Conservation (phyloP, 805 yeast genomes). For the Nakazawaea molendinolei region DNA sequence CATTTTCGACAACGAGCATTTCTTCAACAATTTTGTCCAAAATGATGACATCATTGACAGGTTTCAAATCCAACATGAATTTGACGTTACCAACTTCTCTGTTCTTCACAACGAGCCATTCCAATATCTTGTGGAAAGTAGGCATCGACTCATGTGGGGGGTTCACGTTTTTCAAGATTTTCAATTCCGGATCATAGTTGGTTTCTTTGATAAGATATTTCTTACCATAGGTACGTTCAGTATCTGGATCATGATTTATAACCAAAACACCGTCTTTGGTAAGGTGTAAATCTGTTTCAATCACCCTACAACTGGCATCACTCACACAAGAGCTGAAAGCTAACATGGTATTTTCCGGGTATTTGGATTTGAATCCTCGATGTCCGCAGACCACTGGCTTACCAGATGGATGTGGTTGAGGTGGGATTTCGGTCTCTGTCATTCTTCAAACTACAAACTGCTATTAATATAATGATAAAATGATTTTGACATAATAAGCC, state of each 20-base stretch:
- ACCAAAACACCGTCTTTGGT: conserved; percentile 26
- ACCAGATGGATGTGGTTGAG: too few species aligned
- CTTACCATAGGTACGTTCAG: conserved; percentile 27
- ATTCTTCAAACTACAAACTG: not conserved
- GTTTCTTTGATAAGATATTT: conserved; percentile 20
- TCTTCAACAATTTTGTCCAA: conserved; percentile 19
- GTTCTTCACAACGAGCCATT: conserved; percentile 35
- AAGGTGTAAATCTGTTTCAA: conserved; percentile 26
- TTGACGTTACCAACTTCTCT: conserved; percentile 32
- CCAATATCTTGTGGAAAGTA: conserved; percentile 21
- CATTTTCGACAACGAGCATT: conserved; percentile 13
- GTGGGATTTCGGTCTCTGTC: too few species aligned
- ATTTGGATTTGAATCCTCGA: conserved; percentile 10
- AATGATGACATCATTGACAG: conserved; percentile 21
- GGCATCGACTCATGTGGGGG: conserved; percentile 29
- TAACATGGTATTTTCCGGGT: conserved; percentile 11
- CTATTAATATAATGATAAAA: too few species aligned
- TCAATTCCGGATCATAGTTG: conserved; percentile 21
- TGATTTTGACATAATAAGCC: too few species aligned
- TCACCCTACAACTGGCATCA: conserved; percentile 5
- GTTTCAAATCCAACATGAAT: conserved; percentile 33
- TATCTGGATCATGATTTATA: conserved; percentile 28
- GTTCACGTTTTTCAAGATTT: conserved; percentile 20
- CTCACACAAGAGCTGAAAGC: conserved; percentile 6
- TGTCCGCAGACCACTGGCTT: conserved; percentile 8